Percentiles rank a stretch among this genome's conserved stretches.
Conservation (phyloP, 169 alveolate species). For the Eimeria maxima region DNA sequence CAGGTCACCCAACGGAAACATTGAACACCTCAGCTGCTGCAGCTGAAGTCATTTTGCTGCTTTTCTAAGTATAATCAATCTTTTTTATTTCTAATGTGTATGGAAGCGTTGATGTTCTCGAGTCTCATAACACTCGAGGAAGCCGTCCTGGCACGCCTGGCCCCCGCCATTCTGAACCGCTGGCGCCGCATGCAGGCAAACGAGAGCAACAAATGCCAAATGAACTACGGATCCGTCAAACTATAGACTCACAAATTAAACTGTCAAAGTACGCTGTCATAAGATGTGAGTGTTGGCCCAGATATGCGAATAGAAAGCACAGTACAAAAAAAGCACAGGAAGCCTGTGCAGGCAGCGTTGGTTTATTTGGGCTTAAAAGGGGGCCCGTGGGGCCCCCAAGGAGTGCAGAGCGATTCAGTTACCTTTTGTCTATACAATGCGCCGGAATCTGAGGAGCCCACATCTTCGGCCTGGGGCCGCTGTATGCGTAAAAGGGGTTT, state of each 20-base stretch:
- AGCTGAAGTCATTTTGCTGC: background rate
- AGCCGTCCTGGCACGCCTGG: background rate
- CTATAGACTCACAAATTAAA: background rate
- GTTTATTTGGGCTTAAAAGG: background rate
- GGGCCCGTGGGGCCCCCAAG: conserved; percentile 58
- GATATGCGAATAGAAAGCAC: background rate
- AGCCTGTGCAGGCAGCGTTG: background rate
- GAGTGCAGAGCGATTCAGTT: background rate
- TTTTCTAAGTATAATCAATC: background rate
- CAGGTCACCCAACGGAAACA: too few species aligned
- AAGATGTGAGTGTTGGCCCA: background rate
- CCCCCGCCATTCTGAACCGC: background rate
- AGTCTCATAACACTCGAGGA: background rate
- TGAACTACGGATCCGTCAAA: background rate
- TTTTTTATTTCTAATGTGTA: background rate
- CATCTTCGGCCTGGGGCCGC: conserved; percentile 38
- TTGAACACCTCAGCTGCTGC: background rate
- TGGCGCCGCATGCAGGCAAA: background rate
- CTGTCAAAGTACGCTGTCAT: background rate
- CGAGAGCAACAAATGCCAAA: background rate
- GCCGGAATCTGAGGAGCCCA: background rate
- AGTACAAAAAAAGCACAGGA: background rate
- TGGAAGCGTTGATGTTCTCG: background rate
- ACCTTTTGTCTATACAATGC: background rate
- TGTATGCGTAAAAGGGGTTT: background rate